Evolutionary conservation across 2,329 filamentous ascomycete species (phyloP).

Genomic region (Penicillium aurantiogriseum): DNA sequence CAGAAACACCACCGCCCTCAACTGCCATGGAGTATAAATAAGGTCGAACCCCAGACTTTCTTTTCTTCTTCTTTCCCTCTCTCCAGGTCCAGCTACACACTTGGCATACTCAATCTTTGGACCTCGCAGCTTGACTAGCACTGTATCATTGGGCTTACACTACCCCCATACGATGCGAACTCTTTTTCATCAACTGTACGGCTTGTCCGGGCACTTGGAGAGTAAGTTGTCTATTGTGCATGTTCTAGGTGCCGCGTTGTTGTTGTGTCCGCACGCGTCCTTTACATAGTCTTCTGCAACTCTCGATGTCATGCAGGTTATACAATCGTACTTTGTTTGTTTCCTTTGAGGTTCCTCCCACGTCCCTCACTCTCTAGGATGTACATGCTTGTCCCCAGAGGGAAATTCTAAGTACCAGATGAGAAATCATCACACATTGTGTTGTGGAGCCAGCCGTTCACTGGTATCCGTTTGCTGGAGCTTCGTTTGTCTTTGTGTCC

Average conservation of each 20-base stretch:
- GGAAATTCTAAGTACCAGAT: not conserved
- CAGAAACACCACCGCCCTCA: not conserved
- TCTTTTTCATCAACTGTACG: not conserved
- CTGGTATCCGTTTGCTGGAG: not conserved
- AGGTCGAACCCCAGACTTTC: not conserved
- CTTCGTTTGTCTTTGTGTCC: not conserved
- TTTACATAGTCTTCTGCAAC: not conserved
- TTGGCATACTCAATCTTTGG: not conserved
- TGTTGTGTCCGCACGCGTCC: not conserved
- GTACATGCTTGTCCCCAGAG: no score
- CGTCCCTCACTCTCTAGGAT: not conserved
- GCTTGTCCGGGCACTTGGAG: not conserved
- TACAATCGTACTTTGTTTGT: not conserved
- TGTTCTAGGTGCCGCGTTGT: not conserved
- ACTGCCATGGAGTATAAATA: not conserved
- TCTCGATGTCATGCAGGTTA: not conserved
- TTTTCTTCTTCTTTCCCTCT: not conserved
- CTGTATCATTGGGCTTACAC: not conserved
- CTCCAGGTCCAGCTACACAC: not conserved
- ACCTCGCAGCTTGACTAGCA: not conserved
- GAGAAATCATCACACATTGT: not conserved
- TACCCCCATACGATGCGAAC: not conserved
- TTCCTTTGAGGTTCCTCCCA: not conserved
- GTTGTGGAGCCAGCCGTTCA: not conserved
- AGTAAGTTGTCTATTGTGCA: not conserved